Evolutionary conservation across 768 basidiomycete genomes (phyloP), one percentile per base, ranked within the genome.

Genomic region (Russula emetica): DNA sequence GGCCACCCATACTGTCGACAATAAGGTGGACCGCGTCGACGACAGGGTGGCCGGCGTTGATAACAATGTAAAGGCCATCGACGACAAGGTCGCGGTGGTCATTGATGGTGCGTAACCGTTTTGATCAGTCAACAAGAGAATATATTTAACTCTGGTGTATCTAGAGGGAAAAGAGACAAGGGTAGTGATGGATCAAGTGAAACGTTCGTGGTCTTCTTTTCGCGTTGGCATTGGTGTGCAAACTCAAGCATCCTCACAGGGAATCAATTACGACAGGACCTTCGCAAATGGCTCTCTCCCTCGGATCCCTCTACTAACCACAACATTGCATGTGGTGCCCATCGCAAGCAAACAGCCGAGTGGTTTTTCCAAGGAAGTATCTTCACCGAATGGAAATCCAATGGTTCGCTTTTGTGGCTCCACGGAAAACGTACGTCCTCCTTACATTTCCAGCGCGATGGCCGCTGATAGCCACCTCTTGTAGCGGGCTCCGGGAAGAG

Each of bases 361-460:
- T 56, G 55, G 55, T 56, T 56, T 28, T 56, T 56, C 9, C 2
- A 56, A n/a, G 55, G 55, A 16, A 44, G 38, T 30, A 44, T 44
- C 4, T 56, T 42, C 20, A 30, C 42, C 5, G 20, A 30, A 8
- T 56, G 55, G 55, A 56, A 56, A 20, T 42, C 55, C 9, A 10
- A 16, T 30, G 16, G 24, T 2, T 56, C 55, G 2, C 40, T 56
- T 20, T 44, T 56, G 18, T 56, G 55, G 55, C 3, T 56, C 11
- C 55, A 44, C 20, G 55, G 55, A 13, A 56, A 56, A 20, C 55
- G 55, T 44, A 30, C 5, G 55, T 56, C 13, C 20, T 20, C 5
- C 10, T 30, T 9, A 20, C 11, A 9, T 8, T 20, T 14, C 40
- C 1, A 5, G 5, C 10, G 2, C 10, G 9, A 34, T 20, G n/a